These are phyloP conservation scores for Boletus subparvulus DNA, from an alignment of 768 basidiomycete species.

Conservation along the genomic window DNA sequence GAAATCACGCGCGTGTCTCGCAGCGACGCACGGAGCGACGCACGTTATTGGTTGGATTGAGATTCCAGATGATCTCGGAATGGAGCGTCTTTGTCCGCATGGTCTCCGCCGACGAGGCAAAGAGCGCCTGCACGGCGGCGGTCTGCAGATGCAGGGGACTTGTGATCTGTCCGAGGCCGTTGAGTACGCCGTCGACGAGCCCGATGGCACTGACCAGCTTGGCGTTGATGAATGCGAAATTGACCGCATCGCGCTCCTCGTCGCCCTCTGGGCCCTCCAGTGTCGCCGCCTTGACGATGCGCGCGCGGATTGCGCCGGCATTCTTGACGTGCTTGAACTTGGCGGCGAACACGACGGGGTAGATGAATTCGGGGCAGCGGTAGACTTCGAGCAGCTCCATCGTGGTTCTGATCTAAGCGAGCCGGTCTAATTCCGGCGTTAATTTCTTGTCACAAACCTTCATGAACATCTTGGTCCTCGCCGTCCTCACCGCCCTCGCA, in stretches of 20 bases:
- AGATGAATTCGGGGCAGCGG: conserved; percentile 51
- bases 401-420: conserved; percentile 2
- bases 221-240: conserved; percentile 91
- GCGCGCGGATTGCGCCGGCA: conserved; percentile 53
- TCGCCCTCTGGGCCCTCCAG: conserved; percentile 61
- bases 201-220: conserved; percentile 54
- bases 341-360: conserved; percentile 52
- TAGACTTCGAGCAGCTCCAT: conserved; percentile 52
- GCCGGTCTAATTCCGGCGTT: not conserved
- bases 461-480: conserved; percentile 27
- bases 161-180: conserved; percentile 58
- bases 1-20: not conserved
- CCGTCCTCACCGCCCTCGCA: conserved; percentile 30
- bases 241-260: conserved; percentile 69
- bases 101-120: conserved; percentile 56
- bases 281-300: conserved; percentile 71
- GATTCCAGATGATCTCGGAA: conserved; percentile 84
- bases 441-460: not conserved
- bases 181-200: conserved; percentile 13
- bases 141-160: conserved; percentile 80
- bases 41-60: conserved; percentile 89
- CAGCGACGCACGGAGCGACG: conserved; percentile 13
- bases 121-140: conserved; percentile 78
- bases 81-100: conserved; percentile 86
- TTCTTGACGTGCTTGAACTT: conserved; percentile 71